A percentile compares a stretch with the other conserved stretches of the same genome.
Evolutionary conservation across 495 filamentous ascomycete species (phyloP).

Genomic region (Venustampulla echinocandica): DNA sequence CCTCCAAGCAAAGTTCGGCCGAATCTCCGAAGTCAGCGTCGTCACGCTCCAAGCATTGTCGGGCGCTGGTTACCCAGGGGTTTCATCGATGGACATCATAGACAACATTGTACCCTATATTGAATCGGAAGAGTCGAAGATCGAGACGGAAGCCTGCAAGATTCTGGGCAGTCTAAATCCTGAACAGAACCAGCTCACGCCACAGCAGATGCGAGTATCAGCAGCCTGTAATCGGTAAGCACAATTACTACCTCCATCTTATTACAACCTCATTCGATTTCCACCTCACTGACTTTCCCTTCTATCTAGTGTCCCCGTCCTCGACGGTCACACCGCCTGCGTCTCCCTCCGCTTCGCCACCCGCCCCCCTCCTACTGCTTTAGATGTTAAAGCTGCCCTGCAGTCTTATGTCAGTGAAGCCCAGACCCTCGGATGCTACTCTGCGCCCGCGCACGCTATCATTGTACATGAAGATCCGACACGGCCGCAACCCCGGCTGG

Average conservation of each 20-base stretch:
- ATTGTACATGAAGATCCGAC: slow-evolving; percentile 71
- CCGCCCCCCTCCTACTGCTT: slow-evolving; percentile 36
- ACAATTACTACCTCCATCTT: too few relatives aligned
- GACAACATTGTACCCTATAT: slow-evolving; percentile 85
- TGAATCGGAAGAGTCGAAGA: slow-evolving; percentile 81
- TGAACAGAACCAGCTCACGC: slow-evolving; percentile 54
- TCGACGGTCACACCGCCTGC: slow-evolving; percentile 78
- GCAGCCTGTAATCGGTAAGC: slow-evolving; percentile 76
- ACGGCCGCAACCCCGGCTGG: slow-evolving; percentile 70
- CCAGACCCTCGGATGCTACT: slow-evolving; percentile 62
- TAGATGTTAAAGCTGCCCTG: slow-evolving; percentile 60
- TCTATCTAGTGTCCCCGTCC: slow-evolving; percentile 71
- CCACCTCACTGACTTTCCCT: too few relatives aligned
- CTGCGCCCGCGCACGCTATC: slow-evolving; percentile 66
- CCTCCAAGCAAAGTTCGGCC: slow-evolving; percentile 66
- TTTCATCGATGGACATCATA: slow-evolving; percentile 52
- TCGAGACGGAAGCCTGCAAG: slow-evolving; percentile 78
- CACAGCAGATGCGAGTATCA: slow-evolving; percentile 54
- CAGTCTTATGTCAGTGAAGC: slow-evolving; percentile 66
- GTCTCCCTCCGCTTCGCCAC: slow-evolving; percentile 63
- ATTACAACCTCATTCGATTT: too few relatives aligned
- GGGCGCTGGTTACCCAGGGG: slow-evolving; percentile 81
- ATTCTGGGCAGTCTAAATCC: slow-evolving; percentile 64
- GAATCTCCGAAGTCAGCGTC: slow-evolving; percentile 64
- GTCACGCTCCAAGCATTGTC: slow-evolving; percentile 83